Percentiles rank a stretch among this genome's conserved stretches.
These are phyloP conservation scores for Corymbia calophylla DNA, from an alignment of 441 rosid genomes.

Conservation along the genomic window DNA sequence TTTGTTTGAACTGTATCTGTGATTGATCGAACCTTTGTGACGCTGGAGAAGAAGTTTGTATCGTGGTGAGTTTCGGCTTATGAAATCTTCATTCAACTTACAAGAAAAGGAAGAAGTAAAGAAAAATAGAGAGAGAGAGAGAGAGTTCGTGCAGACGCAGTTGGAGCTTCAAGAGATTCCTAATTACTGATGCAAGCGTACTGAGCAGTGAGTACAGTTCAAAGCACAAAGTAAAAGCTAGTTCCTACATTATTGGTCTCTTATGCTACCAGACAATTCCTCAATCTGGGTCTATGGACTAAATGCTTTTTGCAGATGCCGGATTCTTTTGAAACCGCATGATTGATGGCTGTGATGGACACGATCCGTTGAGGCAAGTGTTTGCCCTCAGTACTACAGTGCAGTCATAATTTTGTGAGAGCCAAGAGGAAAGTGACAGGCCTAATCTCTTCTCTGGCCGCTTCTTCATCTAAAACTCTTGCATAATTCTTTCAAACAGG, in stretches of 20 bases:
- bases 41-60: not conserved
- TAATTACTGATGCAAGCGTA: not conserved
- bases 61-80: not conserved
- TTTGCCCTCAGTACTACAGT: conserved; percentile 8
- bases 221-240: not conserved
- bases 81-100: not conserved
- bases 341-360: conserved; percentile 1
- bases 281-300: not conserved
- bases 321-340: not conserved
- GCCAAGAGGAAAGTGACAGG: conserved; percentile 54
- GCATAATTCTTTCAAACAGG: conserved; percentile 51
- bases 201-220: not conserved
- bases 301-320: not conserved
- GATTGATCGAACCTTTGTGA: not conserved
- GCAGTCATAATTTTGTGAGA: conserved; percentile 40
- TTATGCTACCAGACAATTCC: not conserved
- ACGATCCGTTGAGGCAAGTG: conserved; percentile 6
- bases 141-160: not conserved
- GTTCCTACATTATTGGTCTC: not conserved
- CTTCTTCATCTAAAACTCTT: conserved; percentile 45
- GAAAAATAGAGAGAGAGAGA: not conserved
- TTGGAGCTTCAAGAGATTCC: not conserved
- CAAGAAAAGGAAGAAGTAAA: not conserved
- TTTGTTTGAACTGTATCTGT: not conserved
- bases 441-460: conserved; percentile 45